Conservation (phyloP, 768 basidiomycete genomes). For the Harrya chromipes region DNA sequence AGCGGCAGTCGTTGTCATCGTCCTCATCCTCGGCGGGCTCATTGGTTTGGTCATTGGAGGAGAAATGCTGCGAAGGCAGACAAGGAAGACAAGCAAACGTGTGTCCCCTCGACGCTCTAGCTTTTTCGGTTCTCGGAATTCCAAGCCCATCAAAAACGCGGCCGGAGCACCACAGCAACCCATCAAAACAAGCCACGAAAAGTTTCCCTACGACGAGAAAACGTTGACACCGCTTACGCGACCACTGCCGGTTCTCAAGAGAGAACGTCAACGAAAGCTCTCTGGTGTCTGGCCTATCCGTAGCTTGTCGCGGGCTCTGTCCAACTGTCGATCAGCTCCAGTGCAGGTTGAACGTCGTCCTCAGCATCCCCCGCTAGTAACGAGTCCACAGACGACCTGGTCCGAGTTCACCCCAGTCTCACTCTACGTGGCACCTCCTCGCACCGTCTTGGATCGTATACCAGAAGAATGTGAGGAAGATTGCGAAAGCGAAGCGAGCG, state of each 20-base stretch:
- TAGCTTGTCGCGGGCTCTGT: conserved; percentile 13
- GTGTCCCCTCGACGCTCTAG: background rate
- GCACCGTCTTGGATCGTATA: conserved; percentile 23
- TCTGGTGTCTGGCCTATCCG: conserved; percentile 22
- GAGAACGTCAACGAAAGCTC: conserved; percentile 15
- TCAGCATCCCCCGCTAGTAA: background rate
- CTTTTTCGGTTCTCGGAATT: conserved; percentile 5
- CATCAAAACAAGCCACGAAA: conserved; percentile 1
- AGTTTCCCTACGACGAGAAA: conserved; percentile 13
- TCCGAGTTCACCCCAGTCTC: conserved; percentile 25
- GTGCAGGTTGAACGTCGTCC: background rate
- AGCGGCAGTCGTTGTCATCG: conserved; percentile 19
- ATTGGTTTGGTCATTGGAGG: conserved; percentile 28
- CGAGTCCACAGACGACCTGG: conserved; percentile 27
- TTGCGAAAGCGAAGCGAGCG: conserved; percentile 18
- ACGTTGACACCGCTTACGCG: conserved; percentile 9
- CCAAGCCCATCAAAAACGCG: background rate
- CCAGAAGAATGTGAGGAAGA: conserved; percentile 30
- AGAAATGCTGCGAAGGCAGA: conserved; percentile 21
- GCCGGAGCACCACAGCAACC: background rate
- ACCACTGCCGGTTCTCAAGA: conserved; percentile 13
- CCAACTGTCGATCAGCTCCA: conserved; percentile 4
- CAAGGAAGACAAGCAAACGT: background rate
- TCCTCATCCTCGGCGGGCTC: conserved; percentile 28
- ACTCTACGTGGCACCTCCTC: conserved; percentile 19